Evolutionary conservation across 2,329 filamentous ascomycete genomes (phyloP).

Genomic region (Diplodia corticola): DNA sequence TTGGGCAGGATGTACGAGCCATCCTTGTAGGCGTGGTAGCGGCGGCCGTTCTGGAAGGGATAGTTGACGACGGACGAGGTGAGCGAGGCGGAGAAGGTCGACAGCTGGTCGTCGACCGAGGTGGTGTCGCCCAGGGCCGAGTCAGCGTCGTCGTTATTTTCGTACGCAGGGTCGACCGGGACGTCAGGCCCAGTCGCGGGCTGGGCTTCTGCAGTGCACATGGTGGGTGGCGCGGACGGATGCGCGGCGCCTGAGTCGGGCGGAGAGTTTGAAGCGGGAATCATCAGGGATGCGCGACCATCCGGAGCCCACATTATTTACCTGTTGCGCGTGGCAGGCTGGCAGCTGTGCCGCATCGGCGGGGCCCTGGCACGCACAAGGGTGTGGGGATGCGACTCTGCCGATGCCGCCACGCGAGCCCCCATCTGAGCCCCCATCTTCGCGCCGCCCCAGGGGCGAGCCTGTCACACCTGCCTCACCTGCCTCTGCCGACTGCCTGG

Average conservation of each 20-base stretch:
- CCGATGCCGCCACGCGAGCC: neutral
- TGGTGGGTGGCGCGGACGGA: neutral
- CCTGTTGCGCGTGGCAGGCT: neutral
- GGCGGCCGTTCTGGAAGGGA: constrained; percentile 31
- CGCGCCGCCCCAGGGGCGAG: no score
- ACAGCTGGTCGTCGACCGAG: constrained; percentile 26
- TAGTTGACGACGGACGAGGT: constrained; percentile 26
- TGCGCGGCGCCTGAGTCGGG: neutral
- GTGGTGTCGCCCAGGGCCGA: constrained; percentile 24
- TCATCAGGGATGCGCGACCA: neutral
- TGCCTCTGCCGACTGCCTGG: neutral
- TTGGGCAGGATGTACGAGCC: constrained; percentile 38
- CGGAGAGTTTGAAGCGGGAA: neutral
- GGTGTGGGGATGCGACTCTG: neutral
- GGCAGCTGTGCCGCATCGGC: neutral
- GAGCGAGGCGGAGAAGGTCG: constrained; percentile 20
- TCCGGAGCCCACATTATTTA: neutral
- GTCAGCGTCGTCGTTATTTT: neutral
- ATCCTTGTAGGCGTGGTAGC: constrained; percentile 31
- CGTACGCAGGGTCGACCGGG: no score
- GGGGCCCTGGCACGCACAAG: neutral
- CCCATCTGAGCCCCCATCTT: no score
- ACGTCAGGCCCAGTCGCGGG: neutral
- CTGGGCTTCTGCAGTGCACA: neutral
- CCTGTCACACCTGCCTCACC: neutral